Conservation (phyloP, 495 filamentous ascomycete species). For the Trichoderma asperelloides region DNA sequence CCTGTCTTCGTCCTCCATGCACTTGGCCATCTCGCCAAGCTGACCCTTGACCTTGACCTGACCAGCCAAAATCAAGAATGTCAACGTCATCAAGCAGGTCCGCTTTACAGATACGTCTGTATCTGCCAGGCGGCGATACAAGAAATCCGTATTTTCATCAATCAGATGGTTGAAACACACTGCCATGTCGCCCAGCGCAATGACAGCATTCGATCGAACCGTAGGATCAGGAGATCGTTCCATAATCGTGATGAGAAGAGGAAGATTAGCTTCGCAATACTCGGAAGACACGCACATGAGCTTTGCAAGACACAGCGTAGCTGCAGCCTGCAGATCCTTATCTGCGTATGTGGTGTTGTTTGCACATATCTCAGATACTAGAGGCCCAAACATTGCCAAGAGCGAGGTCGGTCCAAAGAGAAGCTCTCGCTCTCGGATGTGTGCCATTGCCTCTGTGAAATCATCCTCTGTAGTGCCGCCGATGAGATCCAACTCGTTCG, state of each 20-base stretch:
- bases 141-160: conserved; percentile 97
- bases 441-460: conserved; percentile 91
- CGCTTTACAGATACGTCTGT: conserved; percentile 83
- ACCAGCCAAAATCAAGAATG: conserved; percentile 92
- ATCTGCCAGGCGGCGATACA: conserved; percentile 89
- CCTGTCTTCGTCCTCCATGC: conserved; percentile 89
- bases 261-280: conserved; percentile 90
- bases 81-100: conserved; percentile 97
- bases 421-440: conserved; percentile 89
- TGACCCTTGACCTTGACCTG: conserved; percentile 99
- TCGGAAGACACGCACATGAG: conserved; percentile 94
- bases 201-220: conserved; percentile 89
- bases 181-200: conserved; percentile 96
- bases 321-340: conserved; percentile 79
- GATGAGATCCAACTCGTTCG: conserved; percentile 90
- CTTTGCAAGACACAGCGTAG: conserved; percentile 94
- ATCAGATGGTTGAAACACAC: conserved; percentile 99
- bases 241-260: conserved; percentile 94
- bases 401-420: conserved; percentile 81
- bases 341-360: conserved; percentile 88
- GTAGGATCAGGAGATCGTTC: conserved; percentile 85
- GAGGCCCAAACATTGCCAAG: conserved; percentile 77
- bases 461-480: conserved; percentile 97
- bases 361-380: conserved; percentile 86
- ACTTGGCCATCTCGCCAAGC: conserved; percentile 98